Evolutionary conservation across 2,329 filamentous ascomycete genomes (phyloP), one percentile per base, ranked within the genome.

Genomic region (Aspergillus fumigatiaffinis): DNA sequence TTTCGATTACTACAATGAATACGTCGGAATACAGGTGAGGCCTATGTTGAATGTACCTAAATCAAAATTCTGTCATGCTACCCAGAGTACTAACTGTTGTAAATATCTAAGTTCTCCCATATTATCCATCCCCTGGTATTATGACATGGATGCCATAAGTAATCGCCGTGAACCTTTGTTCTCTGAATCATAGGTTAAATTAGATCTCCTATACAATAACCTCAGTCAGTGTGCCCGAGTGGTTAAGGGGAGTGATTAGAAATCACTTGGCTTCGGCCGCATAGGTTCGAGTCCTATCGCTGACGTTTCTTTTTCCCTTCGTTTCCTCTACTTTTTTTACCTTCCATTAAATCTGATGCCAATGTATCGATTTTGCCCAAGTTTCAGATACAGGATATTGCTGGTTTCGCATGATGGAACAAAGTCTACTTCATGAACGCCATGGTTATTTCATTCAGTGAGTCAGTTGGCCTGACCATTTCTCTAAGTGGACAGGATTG

Each of bases 341-440:
- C 26, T 23, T 23, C 23, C 23, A 23, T 23, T 23, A 23, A 23
- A 23, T 23, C 23, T 23, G 23, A 23, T 23, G 23, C 23, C 23
- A 23, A 23, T 23, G 23, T 23, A 23, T 23, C 2, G 23, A 23
- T 23, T 38, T 14, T 38, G 14, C 6, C 1, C 32, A 38, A 7
- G 14, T 17, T 12, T 38, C 32, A 38, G 5, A 17, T 38, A 17
- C 14, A 7, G 6, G 29, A 14, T 38, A 38, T 38, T 17, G 32
- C 14, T 38, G 14, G 32, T 38, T 38, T 38, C 5, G 1, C 14
- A 64, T 55, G 59, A 62, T 64, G 62, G 57, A 68, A 62, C 64
- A 60, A 58, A 60, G 63, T 73, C 69, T 73, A 73, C 70, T 73
- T 68, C 66, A 64, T 68, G 63, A 70, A 69, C 71, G 68, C 71